Evolutionary conservation across 805 yeast genomes (phyloP), one percentile per base, ranked within the genome.

Genomic region (Schwanniomyces occidentalis): DNA sequence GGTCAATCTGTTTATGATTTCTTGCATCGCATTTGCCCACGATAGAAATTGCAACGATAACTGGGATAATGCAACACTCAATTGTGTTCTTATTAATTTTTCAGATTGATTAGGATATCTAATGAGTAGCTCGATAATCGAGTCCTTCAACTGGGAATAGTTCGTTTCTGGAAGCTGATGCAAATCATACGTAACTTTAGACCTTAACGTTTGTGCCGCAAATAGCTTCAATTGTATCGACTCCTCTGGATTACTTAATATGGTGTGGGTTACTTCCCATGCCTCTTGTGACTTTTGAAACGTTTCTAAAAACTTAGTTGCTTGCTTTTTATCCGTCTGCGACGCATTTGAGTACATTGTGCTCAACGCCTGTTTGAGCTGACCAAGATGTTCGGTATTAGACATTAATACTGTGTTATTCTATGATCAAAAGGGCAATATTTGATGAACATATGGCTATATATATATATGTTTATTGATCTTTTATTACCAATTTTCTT

Each of bases 201-300:
- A 81, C 42, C 96, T 71, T 42, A 93, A 63, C 0, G 99, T 93
- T 57, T 95, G 99, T 0, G 97, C 84, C 10, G 91, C 83, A 65
- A 95, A 93, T 50, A 93, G 69, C 49, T 80, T 80, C 32, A 84
- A 63, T 52, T 83, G 86, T 27, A 78, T 44, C 4, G 76, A 61
- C 19, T 45, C 45, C 4, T 52, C 53, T 13, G 45, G 47, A 5
- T 58, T 48, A 16, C 48, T 45, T 20, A 89, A 69, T 2, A 84
- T 69, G 30, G 71, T 66, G 51, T 82, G 83, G 22, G 81, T 71
- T 2, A 78, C 52, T 19, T 72, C 68, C 99, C 99, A 93, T 0
- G 98, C 93, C 40, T 76, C 79, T 22, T 70, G 65, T 0, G 90
- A 80, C 55, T 89, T 83, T 60, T 93, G 97, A 61, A 93, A 93